Base-by-base conservation (phyloP, 73 alveolate species). In the Symbiodinium pilosum region DNA sequence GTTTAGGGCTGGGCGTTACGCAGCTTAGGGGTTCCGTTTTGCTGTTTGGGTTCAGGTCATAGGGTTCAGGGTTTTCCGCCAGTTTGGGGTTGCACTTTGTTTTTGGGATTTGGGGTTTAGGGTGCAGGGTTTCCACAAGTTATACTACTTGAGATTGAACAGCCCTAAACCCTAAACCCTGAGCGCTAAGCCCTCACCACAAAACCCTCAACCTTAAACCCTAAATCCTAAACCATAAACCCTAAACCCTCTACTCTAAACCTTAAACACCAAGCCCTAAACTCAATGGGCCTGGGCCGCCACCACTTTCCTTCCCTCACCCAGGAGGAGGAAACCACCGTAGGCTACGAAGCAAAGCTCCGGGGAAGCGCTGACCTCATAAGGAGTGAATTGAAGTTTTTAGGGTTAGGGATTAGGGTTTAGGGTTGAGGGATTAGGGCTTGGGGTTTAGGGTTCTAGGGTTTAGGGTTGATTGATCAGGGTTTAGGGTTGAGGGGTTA, bases 361-460 rank as follows among this genome's bases (percentile, higher is more conserved):
- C 86, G 86, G 95, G 14, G 95, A 89, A 30, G 95, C 95, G 73
- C 95, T 89, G 41, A 89, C 95, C 94, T 87, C 24, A 20, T 14
- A 28, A 21, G 11, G 5, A 24, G 81, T 32, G 14, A 21, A 5
- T 54, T 5, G 26, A 5, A 30, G 34, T 54, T 16, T 30, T 64
- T 28, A 64, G 81, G 81, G 81, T 64, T 64, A 28, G 30, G 41
- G 41, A 20, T 26, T 26, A 4, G 28, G 77, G 77, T 32, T 64
- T 26, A 26, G 36, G 77, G 41, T 32, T 64, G 21, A 26, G 4
- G 81, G 41, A 38, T 30, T 24, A 4, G 0, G 81, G 77, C 39
- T 26, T 64, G 1, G 18, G 81, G 81, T 14, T 1, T 64, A 26
- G 8, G 77, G 77, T 32, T 26, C 30, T 64, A 26, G 81, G 81